These are phyloP conservation scores for Lachancea lanzarotensis DNA, from an alignment of 805 yeast genomes.

Conservation along the genomic window DNA sequence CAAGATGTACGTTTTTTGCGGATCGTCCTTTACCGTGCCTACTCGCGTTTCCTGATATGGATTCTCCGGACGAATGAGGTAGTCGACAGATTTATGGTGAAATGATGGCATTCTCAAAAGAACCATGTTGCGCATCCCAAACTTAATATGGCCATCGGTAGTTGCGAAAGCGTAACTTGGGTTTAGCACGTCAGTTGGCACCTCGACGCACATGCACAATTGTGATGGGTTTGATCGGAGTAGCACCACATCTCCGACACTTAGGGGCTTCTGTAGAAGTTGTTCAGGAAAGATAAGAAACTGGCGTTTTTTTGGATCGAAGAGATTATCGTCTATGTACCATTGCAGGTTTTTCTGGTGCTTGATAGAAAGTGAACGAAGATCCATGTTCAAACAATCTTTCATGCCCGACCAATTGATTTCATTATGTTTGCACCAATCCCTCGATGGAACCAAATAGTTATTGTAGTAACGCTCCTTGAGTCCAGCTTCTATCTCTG, in stretches of 20 bases:
- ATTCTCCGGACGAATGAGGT: slow-evolving; percentile 16
- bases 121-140: slow-evolving; percentile 40
- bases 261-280: slow-evolving; percentile 21
- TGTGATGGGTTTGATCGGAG: slow-evolving; percentile 39
- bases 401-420: slow-evolving; percentile 1
- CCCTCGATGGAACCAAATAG: slow-evolving; percentile 21
- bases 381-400: slow-evolving; percentile 4
- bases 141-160: slow-evolving; percentile 50
- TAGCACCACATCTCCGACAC: slow-evolving; percentile 61
- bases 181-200: slow-evolving; percentile 45
- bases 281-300: slow-evolving; percentile 9
- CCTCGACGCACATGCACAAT: slow-evolving; percentile 47
- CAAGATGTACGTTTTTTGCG: slow-evolving; percentile 26
- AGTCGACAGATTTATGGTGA: slow-evolving; percentile 15
- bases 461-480: slow-evolving; percentile 16
- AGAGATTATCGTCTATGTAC: not conserved
- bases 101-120: slow-evolving; percentile 46
- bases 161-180: slow-evolving; percentile 52
- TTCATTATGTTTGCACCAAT: slow-evolving; percentile 17
- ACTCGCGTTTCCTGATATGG: slow-evolving; percentile 17
- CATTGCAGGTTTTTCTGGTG: not conserved
- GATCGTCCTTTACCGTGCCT: slow-evolving; percentile 26
- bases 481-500: slow-evolving; percentile 17
- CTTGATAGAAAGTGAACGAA: not conserved
- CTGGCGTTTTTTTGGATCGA: not conserved